Conservation (phyloP, 2,329 filamentous ascomycete genomes). For the Cadophora sp. region DNA sequence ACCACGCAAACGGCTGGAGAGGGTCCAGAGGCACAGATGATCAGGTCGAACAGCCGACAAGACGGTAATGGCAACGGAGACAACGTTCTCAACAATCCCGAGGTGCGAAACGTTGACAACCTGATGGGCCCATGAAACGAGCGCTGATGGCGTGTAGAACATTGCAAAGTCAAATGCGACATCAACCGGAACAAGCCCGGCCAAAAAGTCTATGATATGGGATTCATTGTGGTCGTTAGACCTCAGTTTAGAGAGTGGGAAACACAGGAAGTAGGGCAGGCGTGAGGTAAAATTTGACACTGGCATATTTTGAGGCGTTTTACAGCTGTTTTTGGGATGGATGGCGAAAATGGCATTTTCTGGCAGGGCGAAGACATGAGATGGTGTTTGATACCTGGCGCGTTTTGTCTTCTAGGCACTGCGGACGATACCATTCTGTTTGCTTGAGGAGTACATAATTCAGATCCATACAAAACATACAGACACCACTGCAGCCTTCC, state of each 20-base stretch:
- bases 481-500: neutral
- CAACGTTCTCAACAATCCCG: slow-evolving; percentile 27
- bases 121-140: slow-evolving; percentile 40
- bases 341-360: neutral
- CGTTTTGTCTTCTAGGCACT: slow-evolving; percentile 13
- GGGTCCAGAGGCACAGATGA: slow-evolving; percentile 34
- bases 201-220: slow-evolving; percentile 65
- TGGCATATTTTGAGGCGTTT: slow-evolving; percentile 19
- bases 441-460: slow-evolving; percentile 5
- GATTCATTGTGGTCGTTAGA: slow-evolving; percentile 68
- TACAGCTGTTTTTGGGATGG: neutral
- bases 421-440: slow-evolving; percentile 34
- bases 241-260: slow-evolving; percentile 58
- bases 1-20: slow-evolving; percentile 35
- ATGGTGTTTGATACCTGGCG: slow-evolving; percentile 3
- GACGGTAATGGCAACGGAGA: slow-evolving; percentile 28
- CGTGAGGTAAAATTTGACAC: too few species aligned
- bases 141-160: slow-evolving; percentile 41
- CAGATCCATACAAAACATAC: slow-evolving; percentile 6
- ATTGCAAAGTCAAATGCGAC: slow-evolving; percentile 26
- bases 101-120: slow-evolving; percentile 43
- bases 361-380: slow-evolving; percentile 1
- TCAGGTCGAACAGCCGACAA: slow-evolving; percentile 28
- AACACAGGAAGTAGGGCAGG: slow-evolving; percentile 30
- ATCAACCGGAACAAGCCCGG: slow-evolving; percentile 37